These are phyloP conservation scores for Fraxinus sp. DNA, from an alignment of 305 asterid genomes.

Conservation along the genomic window DNA sequence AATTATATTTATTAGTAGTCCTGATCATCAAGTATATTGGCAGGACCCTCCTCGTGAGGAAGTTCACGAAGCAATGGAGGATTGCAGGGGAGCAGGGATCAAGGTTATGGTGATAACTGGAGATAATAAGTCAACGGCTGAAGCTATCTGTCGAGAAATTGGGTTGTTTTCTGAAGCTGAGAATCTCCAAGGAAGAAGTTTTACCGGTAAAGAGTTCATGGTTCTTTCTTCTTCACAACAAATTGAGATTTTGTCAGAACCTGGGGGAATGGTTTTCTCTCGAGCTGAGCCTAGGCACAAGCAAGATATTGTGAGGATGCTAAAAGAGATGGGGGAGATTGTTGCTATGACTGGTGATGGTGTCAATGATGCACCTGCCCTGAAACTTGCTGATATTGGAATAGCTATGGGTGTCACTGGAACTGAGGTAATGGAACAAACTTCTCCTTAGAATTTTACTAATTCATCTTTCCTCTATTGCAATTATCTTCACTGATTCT, in stretches of 20 bases:
- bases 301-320: constrained; percentile 87
- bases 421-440: constrained; percentile 66
- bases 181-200: constrained; percentile 58
- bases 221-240: constrained; percentile 56
- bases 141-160: constrained; percentile 82
- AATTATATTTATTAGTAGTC: background rate
- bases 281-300: constrained; percentile 92
- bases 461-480: background rate
- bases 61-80: constrained; percentile 68
- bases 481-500: background rate
- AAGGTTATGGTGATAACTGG: constrained; percentile 92
- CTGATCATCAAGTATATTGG: constrained; percentile 10
- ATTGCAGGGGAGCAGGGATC: constrained; percentile 83
- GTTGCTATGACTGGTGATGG: constrained; percentile 99
- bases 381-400: constrained; percentile 92
- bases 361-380: constrained; percentile 95
- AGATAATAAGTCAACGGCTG: constrained; percentile 91
- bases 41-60: constrained; percentile 98
- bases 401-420: constrained; percentile 96
- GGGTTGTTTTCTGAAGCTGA: constrained; percentile 55
- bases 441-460: background rate
- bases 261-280: constrained; percentile 81
- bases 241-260: constrained; percentile 55
- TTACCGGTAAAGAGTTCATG: constrained; percentile 84
- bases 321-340: constrained; percentile 78